phyloP scores from a whole-genome alignment of 805 yeast genomes.

The Barnettozyma botsteinii region DNA sequence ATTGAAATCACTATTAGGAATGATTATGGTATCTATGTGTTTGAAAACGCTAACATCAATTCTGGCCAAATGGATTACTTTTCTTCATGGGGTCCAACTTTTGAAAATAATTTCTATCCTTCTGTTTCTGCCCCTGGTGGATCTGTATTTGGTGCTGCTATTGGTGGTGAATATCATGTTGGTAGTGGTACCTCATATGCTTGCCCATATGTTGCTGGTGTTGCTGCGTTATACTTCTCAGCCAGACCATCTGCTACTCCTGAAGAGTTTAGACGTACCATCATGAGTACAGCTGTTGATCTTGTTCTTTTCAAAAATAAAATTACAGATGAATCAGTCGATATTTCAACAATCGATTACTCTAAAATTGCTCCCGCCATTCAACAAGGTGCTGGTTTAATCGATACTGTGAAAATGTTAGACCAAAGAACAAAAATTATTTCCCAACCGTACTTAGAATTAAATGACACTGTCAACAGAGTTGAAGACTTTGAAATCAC shows the following conservation, averaged over 20 bases:
- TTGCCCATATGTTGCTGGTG: constrained; percentile 16
- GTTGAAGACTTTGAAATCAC: constrained; percentile 11
- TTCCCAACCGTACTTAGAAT: constrained; percentile 9
- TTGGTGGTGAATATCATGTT: too few species aligned
- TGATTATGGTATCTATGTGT: not conserved
- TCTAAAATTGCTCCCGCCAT: constrained; percentile 7
- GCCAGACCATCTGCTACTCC: constrained; percentile 5
- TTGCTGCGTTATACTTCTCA: constrained; percentile 11
- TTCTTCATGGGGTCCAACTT: constrained; percentile 14
- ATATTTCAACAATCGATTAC: constrained; percentile 5
- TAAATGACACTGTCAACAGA: constrained; percentile 13
- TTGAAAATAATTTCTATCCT: constrained; percentile 12
- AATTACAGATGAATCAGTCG: not conserved
- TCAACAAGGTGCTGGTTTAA: constrained; percentile 16
- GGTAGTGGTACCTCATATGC: constrained; percentile 16
- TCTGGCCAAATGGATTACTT: constrained; percentile 11
- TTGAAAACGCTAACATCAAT: constrained; percentile 1
- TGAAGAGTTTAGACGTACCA: not conserved
- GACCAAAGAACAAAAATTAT: constrained; percentile 7
- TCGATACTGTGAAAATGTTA: constrained; percentile 10
- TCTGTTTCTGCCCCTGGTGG: constrained; percentile 14
- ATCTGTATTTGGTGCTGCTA: constrained; percentile 8
- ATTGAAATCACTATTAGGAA: constrained; percentile 5
- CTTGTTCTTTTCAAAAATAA: not conserved
- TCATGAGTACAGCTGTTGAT: constrained; percentile 7